A percentile compares a stretch with the other conserved stretches of the same genome.
phyloP scores from a whole-genome alignment of 1,284 basidiomycete species.

The Ceratobasidium sp. region DNA sequence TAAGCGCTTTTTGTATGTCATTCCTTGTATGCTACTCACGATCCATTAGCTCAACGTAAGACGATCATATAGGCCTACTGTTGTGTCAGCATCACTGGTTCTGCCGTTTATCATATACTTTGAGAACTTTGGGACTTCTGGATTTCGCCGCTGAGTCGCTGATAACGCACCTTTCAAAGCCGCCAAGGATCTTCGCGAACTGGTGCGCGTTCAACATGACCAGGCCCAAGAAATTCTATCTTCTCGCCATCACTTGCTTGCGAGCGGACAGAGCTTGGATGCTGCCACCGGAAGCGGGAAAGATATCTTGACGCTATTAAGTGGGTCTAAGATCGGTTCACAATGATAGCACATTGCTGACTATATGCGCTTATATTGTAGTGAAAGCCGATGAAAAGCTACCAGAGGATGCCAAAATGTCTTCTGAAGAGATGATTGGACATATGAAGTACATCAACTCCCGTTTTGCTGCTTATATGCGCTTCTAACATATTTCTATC shows the following conservation, averaged over 20 bases:
- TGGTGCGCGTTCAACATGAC: slow-evolving; percentile 7
- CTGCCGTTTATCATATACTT: background rate
- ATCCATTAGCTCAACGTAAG: too few species aligned
- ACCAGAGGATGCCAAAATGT: background rate
- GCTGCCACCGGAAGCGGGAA: too few species aligned
- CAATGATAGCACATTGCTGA: too few species aligned
- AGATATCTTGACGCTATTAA: too few species aligned
- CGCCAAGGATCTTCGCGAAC: background rate
- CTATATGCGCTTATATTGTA: background rate
- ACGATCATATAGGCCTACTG: background rate
- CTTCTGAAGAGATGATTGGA: background rate
- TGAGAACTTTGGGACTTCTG: background rate
- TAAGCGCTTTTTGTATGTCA: background rate
- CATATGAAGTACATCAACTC: slow-evolving; percentile 1
- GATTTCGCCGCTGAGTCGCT: background rate
- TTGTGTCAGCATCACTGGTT: background rate
- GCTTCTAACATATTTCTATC: background rate
- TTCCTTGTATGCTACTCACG: too few species aligned
- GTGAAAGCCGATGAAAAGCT: slow-evolving; percentile 1
- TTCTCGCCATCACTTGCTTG: too few species aligned
- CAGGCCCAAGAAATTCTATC: slow-evolving; percentile 2
- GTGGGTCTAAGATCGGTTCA: too few species aligned
- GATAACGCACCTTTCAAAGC: background rate
- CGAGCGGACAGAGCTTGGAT: too few species aligned
- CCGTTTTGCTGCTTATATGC: background rate